Conservation (phyloP, 2,329 filamentous ascomycete genomes). For the Alternaria metachromatica region DNA sequence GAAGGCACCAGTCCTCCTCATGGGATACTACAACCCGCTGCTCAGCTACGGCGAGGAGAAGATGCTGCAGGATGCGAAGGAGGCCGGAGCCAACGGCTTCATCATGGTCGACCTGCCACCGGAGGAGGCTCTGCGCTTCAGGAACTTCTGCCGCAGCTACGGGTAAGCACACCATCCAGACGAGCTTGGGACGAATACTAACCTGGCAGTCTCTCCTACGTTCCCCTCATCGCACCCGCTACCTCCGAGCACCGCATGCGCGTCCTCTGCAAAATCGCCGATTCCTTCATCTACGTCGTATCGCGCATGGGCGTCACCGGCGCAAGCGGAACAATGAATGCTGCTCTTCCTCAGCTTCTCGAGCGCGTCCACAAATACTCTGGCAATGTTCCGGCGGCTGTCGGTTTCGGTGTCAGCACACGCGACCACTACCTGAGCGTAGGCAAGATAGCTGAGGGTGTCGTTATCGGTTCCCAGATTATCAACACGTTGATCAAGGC, state of each 20-base stretch:
- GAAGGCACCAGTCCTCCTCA: slow-evolving; percentile 83
- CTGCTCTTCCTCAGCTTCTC: slow-evolving; percentile 80
- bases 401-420: slow-evolving; percentile 96
- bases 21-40: slow-evolving; percentile 99
- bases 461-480: slow-evolving; percentile 96
- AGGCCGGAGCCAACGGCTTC: slow-evolving; percentile 90
- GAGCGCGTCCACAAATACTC: slow-evolving; percentile 90
- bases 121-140: slow-evolving; percentile 93
- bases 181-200: slow-evolving; percentile 7
- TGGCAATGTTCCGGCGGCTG: slow-evolving; percentile 85
- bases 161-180: slow-evolving; percentile 60
- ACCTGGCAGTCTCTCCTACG: slow-evolving; percentile 77
- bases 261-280: slow-evolving; percentile 92
- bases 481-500: slow-evolving; percentile 79
- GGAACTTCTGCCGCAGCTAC: slow-evolving; percentile 79
- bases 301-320: slow-evolving; percentile 97
- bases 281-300: slow-evolving; percentile 99
- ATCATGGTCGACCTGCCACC: slow-evolving; percentile 96
- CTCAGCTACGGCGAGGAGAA: slow-evolving; percentile 92
- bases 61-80: slow-evolving; percentile 82
- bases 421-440: slow-evolving; percentile 91
- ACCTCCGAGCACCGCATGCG: slow-evolving; percentile 95
- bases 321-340: slow-evolving; percentile 81
- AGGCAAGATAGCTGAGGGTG: slow-evolving; percentile 83
- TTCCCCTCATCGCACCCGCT: slow-evolving; percentile 93